phyloP scores from a whole-genome alignment of 129 eudicot species.

The Sambucus nigra region DNA sequence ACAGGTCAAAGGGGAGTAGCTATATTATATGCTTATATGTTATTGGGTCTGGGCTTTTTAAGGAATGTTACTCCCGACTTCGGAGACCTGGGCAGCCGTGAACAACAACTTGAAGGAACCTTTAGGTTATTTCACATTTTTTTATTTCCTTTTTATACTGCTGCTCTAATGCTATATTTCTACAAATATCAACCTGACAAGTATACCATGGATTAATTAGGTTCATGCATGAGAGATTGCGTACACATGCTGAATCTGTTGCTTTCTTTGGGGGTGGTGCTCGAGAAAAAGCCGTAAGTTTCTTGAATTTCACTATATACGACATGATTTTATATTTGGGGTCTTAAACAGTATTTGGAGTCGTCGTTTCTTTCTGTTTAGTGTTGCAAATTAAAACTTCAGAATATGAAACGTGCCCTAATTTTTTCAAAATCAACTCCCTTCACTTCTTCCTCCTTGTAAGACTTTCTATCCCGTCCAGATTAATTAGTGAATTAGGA shows the following conservation, averaged over 20 bases:
- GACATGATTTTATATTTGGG: not conserved
- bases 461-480: too few species aligned
- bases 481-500: too few species aligned
- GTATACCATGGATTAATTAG: conserved; percentile 20
- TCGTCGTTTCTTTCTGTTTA: too few species aligned
- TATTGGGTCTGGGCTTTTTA: conserved; percentile 82
- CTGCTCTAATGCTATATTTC: not conserved
- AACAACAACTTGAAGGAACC: conserved; percentile 92
- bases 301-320: not conserved
- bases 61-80: conserved; percentile 90
- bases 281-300: conserved; percentile 78
- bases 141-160: conserved; percentile 12
- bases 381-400: too few species aligned
- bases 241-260: conserved; percentile 98
- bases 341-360: not conserved
- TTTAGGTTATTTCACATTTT: conserved; percentile 49
- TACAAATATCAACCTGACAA: conserved; percentile 15
- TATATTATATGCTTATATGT: conserved; percentile 83
- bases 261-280: conserved; percentile 99
- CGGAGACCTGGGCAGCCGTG: conserved; percentile 76
- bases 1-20: conserved; percentile 93
- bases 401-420: too few species aligned
- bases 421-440: too few species aligned
- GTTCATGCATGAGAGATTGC: conserved; percentile 95
- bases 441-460: too few species aligned